Evolutionary conservation across 768 basidiomycete genomes (phyloP), one percentile per base, ranked within the genome.

Genomic region (Boletus tylopilopsis): DNA sequence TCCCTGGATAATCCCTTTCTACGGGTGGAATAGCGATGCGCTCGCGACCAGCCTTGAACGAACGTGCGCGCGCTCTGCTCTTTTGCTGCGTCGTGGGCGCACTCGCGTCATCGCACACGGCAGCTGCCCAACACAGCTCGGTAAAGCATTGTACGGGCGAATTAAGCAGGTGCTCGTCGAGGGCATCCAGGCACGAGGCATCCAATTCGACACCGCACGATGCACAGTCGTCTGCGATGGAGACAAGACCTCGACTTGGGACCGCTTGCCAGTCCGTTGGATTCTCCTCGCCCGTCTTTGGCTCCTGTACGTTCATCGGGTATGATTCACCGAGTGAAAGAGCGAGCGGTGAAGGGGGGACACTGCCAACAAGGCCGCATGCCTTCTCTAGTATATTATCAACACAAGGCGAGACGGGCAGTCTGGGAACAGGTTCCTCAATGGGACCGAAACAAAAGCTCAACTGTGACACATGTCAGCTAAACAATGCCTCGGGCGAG

Each of bases 141-240:
- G 63, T 65, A 51, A 76, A 76, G 13, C 66, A 68, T 16, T 68
- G 68, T 32, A 63, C 41, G 22, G 75, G 75, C n/a, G 66, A 61
- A 32, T 61, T 49, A 1, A 76, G 62, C 5, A 76, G 71, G 32
- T 72, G 64, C 42, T 73, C 67, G 53, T 76, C 75, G 7, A 76
- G 59, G 9, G 56, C 54, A 25, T 68, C 59, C 19, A 76, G 53
- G 40, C 72, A 73, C 2, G 66, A 59, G 1, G 59, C 50, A 54
- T 75, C 71, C 58, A 76, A 49, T 25, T 68, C 64, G 16, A 67
- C 63, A 25, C 66, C 66, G 19, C 65, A 64, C 23, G 54, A 41
- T 6, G 68, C 55, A 25, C 63, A 64, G 23, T 69, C 68, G 18
- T 48, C 36, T 3, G 29, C 49, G 16, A 61, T 27, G 41, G 56